These are phyloP conservation scores for Ettlia oleoabundans DNA, from an alignment of 139 green algal species.

Conservation along the genomic window DNA sequence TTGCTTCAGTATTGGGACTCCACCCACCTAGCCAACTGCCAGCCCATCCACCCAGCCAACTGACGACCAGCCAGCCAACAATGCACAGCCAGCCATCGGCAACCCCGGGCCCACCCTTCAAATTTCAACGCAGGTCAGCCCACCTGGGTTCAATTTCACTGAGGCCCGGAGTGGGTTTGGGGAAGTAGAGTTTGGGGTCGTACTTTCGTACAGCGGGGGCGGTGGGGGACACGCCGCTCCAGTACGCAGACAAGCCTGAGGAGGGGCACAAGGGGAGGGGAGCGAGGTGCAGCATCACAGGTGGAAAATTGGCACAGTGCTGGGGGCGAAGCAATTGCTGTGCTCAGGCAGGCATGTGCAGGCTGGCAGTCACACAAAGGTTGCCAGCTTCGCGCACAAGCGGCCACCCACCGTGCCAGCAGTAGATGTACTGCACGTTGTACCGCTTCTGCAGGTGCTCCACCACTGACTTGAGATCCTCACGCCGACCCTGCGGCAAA, in stretches of 20 bases:
- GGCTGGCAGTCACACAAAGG: background rate
- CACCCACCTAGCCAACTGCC: background rate
- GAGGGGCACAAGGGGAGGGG: background rate
- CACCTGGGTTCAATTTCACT: slow-evolving; percentile 83
- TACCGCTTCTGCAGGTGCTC: slow-evolving; percentile 58
- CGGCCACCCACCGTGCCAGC: slow-evolving; percentile 80
- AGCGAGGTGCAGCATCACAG: too few relatives aligned
- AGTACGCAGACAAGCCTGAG: slow-evolving; percentile 88
- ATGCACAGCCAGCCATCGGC: background rate
- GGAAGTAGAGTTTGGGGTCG: slow-evolving; percentile 37
- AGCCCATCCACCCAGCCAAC: background rate
- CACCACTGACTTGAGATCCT: slow-evolving; percentile 75
- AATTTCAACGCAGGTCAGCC: too few relatives aligned
- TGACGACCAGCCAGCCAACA: background rate
- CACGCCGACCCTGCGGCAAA: slow-evolving; percentile 38
- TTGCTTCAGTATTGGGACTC: too few relatives aligned
- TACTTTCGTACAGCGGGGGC: slow-evolving; percentile 45
- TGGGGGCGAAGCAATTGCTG: too few relatives aligned
- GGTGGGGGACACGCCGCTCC: slow-evolving; percentile 83
- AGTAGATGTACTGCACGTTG: slow-evolving; percentile 86
- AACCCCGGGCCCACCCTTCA: background rate
- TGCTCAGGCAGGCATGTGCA: background rate
- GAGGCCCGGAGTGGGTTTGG: slow-evolving; percentile 49
- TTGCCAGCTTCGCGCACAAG: background rate
- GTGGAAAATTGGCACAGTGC: too few relatives aligned